Evolutionary conservation across 139 green algal genomes (phyloP).

Genomic region (Ettlia oleoabundans): DNA sequence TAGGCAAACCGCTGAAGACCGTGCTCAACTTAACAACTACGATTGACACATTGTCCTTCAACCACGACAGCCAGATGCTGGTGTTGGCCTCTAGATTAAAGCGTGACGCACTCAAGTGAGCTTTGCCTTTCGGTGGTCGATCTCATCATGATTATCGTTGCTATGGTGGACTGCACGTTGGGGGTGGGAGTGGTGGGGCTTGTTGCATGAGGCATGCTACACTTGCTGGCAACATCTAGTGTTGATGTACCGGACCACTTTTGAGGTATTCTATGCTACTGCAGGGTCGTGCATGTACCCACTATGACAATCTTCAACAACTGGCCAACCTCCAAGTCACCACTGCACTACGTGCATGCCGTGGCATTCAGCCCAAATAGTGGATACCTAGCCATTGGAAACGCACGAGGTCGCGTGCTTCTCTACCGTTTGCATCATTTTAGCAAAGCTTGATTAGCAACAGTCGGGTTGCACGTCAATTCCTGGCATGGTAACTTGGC

Average conservation of each 20-base stretch:
- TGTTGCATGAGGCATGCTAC: no score
- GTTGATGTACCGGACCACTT: no score
- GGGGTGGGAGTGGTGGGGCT: no score
- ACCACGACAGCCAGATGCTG: slow-evolving; percentile 81
- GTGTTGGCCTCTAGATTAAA: slow-evolving; percentile 84
- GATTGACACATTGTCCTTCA: slow-evolving; percentile 87
- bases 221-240: no score
- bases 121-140: accelerated
- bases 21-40: slow-evolving; percentile 91
- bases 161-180: no score
- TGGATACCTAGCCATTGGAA: slow-evolving; percentile 89
- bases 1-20: slow-evolving; percentile 50
- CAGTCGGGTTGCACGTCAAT: no score
- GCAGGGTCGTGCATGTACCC: slow-evolving; percentile 85
- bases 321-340: slow-evolving; percentile 87
- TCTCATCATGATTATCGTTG: no score
- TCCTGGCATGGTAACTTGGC: no score
- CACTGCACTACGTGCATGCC: slow-evolving; percentile 89
- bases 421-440: slow-evolving; percentile 95
- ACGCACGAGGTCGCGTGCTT: slow-evolving; percentile 84
- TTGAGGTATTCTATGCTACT: background rate
- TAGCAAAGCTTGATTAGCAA: slow-evolving; percentile 17
- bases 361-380: slow-evolving; percentile 85
- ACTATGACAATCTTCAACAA: slow-evolving; percentile 89
- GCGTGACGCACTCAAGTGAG: slow-evolving; percentile 76